phyloP scores from a whole-genome alignment of 306 rosid genomes.

The Hippophae gyantsensis region DNA sequence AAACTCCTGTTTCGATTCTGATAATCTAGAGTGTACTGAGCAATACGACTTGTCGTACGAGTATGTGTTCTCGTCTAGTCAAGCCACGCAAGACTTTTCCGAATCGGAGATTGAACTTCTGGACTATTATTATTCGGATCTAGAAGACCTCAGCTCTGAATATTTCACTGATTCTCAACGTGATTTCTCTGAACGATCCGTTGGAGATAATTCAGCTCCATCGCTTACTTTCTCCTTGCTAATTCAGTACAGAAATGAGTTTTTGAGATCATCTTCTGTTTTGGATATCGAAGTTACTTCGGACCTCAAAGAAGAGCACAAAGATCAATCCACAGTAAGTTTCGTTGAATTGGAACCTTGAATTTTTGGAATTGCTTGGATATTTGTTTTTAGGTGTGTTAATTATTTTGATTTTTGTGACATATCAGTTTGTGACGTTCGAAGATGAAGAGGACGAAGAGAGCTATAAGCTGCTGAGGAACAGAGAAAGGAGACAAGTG shows the following conservation, averaged over 20 bases:
- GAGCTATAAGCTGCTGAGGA: slow-evolving; percentile 55
- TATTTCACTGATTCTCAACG: slow-evolving; percentile 66
- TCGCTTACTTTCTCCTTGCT: slow-evolving; percentile 54
- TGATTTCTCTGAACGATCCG: slow-evolving; percentile 66
- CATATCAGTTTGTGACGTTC: slow-evolving; percentile 39
- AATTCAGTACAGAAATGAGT: slow-evolving; percentile 47
- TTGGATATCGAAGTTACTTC: slow-evolving; percentile 11
- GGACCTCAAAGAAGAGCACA: slow-evolving; percentile 24
- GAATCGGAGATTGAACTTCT: slow-evolving; percentile 40
- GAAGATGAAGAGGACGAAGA: slow-evolving; percentile 63
- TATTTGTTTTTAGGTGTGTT: not conserved
- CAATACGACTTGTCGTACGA: slow-evolving; percentile 39
- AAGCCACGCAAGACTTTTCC: slow-evolving; percentile 31
- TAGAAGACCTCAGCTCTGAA: slow-evolving; percentile 36
- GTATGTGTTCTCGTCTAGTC: slow-evolving; percentile 44
- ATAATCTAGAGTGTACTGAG: slow-evolving; percentile 67
- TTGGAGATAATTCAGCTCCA: slow-evolving; percentile 37
- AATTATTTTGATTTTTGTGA: not conserved
- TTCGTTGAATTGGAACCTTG: slow-evolving; percentile 5
- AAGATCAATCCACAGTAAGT: slow-evolving; percentile 35
- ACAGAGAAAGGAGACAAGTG: slow-evolving; percentile 50
- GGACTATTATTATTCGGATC: slow-evolving; percentile 33
- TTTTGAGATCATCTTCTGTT: slow-evolving; percentile 26
- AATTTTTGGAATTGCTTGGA: not conserved
- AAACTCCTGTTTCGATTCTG: slow-evolving; percentile 26